Base-by-base conservation (phyloP, 371 early-diverging fungal species). In the Mortierella sp. region DNA sequence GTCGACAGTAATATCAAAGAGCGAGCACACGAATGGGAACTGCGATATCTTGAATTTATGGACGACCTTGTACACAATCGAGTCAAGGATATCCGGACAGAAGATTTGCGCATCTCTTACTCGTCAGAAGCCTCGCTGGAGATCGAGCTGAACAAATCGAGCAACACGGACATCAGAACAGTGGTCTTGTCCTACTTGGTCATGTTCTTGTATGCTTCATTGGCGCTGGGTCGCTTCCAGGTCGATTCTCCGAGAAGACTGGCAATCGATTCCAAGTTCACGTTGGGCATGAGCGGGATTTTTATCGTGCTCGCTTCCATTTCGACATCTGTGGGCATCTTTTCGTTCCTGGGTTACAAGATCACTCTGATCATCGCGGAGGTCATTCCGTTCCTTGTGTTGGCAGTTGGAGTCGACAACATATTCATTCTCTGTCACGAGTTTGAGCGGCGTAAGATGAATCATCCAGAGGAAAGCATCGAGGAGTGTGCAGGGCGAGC, bases 361-460 rank as follows among this genome's bases (percentile, higher is more conserved):
- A 86, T 86, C 30, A 91, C 93, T 0, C 63, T 92, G 53, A 93
- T 93, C 60, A 90, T 92, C 67, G 92, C 91, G 6, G 93, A 93
- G 58, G 93, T 93, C 10, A 91, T 93, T 54, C 93, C 93, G 0
- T 93, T 93, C 67, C 74, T 93, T 49, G 92, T 92, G 4, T 69
- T 92, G n/a, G 92, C 92, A 8, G 90, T 93, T 0, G 93, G 93
- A 45, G 93, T 93, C 0, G 93, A 93, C 69, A 93, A 93, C 56
- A 89, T 93, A 34, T 93, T 93, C 66, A 87, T 93, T 47, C 82
- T 93, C 7, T 87, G 87, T 47, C 87, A 93, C 43, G 89, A 89
- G 64, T 90, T 87, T 71, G 85, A 84, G 24, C 71, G 90, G 34
- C 82, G 87, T 24, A 79, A 81, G 68, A 81, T 81, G 76, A 69